Percentiles rank a stretch among this genome's conserved stretches.
phyloP scores from a whole-genome alignment of 768 basidiomycete species.

The Amanita pseudoporphyria region DNA sequence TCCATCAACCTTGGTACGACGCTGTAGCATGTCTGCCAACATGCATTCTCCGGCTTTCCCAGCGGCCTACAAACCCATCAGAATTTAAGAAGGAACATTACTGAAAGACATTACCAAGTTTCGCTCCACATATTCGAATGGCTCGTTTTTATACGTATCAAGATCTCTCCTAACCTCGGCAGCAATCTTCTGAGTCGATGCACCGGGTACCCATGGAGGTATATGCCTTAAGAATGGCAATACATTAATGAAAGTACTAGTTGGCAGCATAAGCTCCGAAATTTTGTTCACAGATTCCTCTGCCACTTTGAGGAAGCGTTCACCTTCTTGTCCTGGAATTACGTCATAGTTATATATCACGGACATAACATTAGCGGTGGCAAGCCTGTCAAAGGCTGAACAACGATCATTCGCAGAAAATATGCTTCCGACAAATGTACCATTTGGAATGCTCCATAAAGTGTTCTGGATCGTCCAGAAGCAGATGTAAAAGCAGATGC shows the following conservation, averaged over 20 bases:
- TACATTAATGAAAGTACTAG: slow-evolving; percentile 1
- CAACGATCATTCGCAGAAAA: background rate
- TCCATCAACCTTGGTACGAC: no score
- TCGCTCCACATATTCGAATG: background rate
- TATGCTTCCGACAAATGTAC: background rate
- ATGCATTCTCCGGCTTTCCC: background rate
- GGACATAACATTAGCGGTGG: background rate
- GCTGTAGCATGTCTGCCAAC: background rate
- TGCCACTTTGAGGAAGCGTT: background rate
- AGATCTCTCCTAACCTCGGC: background rate
- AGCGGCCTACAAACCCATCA: background rate
- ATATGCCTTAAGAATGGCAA: slow-evolving; percentile 1
- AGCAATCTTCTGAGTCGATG: slow-evolving; percentile 4
- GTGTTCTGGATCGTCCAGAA: background rate
- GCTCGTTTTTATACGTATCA: background rate
- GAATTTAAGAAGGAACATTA: background rate
- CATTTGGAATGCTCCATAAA: background rate
- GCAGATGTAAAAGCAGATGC: background rate
- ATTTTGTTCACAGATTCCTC: background rate
- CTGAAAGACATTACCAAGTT: background rate
- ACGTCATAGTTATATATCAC: background rate
- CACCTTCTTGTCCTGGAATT: background rate
- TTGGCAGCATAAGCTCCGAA: background rate
- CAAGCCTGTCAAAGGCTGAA: background rate
- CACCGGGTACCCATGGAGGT: slow-evolving; percentile 10